These are phyloP conservation scores for Cudoniella acicularis DNA, from an alignment of 495 filamentous ascomycete genomes.

Conservation along the genomic window DNA sequence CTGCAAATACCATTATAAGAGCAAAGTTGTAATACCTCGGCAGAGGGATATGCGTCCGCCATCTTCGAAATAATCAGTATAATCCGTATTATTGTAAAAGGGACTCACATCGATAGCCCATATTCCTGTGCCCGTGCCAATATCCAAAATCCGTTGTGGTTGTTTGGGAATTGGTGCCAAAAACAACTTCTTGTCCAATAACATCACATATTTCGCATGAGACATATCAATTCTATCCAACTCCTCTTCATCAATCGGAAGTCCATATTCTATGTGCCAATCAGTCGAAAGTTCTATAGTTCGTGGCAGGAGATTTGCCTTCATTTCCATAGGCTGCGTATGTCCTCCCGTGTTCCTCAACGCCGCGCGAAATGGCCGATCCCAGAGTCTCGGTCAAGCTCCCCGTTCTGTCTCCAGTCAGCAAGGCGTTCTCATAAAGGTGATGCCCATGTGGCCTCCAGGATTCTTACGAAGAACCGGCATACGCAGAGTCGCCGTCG, in stretches of 20 bases:
- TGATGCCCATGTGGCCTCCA: neutral
- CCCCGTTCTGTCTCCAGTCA: neutral
- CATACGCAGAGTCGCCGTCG: constrained; percentile 12
- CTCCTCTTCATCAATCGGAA: constrained; percentile 24
- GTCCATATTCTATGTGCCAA: constrained; percentile 14
- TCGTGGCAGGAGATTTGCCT: neutral
- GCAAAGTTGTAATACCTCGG: constrained; percentile 11
- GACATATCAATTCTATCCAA: constrained; percentile 22
- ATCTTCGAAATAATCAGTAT: neutral
- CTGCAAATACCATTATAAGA: neutral
- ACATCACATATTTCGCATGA: constrained; percentile 12
- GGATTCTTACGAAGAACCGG: constrained; percentile 2
- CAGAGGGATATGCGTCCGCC: constrained; percentile 20
- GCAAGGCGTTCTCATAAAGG: no score
- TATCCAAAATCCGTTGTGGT: constrained; percentile 48
- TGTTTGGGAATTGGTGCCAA: constrained; percentile 35
- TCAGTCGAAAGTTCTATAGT: neutral
- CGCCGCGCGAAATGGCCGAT: constrained; percentile 7
- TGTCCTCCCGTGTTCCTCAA: constrained; percentile 18
- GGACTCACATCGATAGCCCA: constrained; percentile 20
- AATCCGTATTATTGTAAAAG: neutral
- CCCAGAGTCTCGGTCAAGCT: constrained; percentile 11
- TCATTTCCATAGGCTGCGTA: constrained; percentile 16
- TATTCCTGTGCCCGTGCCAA: constrained; percentile 50
- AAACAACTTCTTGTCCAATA: constrained; percentile 39